Base-by-base conservation (phyloP, 441 rosid genomes). In the Euphorbia celastroides region DNA sequence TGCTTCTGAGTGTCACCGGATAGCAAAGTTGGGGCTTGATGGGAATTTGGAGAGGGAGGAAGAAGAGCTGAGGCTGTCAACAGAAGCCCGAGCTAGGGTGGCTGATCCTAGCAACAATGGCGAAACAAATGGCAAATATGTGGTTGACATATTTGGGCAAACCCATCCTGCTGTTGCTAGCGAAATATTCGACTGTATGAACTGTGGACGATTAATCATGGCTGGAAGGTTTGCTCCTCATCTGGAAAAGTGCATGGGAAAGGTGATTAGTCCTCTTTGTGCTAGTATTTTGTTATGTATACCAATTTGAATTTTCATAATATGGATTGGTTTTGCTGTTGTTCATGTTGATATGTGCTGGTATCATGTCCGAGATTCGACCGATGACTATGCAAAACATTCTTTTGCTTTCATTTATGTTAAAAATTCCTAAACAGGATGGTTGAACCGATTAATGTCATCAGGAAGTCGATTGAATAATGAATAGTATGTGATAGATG, bases 171-270 rank as follows among this genome's bases (percentile, higher is more conserved):
- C 89, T 51, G 79, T 89, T 12, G 98, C 98, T 51, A 80, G 10
- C 77, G 96, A 93, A 75, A 71, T 93, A 65, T 88, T 91, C 38
- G 89, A 88, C 32, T 91, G 99, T 81, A 93, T 91, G 95, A 93
- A 91, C 77, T 91, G 99, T 73, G 85, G 96, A 38, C 75, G 94
- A 60, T 81, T 88, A 17, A 84, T 89, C 57, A 73, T 82, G 78
- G 96, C 99, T 9, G 97, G 99, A 75, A 88, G 92, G 71, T 89
- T 93, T 72, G 97, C 99, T 81, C 96, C 96, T 75, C 99, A 93
- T 84, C 66, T 93, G 70, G 97, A 89, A 65, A 93, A 86, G 80
- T 93, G 98, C 85, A 89, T 93, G 96, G 98, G 98, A 70, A 93
- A 90, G 95, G 97, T 90, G 70, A 48, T 41, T 41, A 23, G 74